Percentiles rank a stretch among this genome's conserved stretches.
These are phyloP conservation scores for Pseudogymnoascus verrucosus DNA, from an alignment of 2,329 filamentous ascomycete species.

Conservation along the genomic window DNA sequence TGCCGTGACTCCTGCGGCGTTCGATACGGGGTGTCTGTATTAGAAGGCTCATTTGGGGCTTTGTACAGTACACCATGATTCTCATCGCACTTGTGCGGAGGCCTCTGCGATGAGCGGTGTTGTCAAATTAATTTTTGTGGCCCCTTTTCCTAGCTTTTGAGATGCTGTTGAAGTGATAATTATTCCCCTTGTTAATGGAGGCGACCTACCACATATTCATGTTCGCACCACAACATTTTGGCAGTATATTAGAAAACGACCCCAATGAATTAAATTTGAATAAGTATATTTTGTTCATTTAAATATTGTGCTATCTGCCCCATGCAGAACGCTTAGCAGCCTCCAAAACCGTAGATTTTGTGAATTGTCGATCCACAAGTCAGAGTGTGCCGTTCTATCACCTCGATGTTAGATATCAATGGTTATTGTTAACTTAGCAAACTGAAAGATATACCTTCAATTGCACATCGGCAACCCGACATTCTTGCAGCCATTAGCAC, in stretches of 20 bases:
- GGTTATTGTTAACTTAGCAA: neutral
- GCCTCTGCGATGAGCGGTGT: neutral
- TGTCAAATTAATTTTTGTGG: neutral
- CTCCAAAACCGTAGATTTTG: neutral
- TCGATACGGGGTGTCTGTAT: neutral
- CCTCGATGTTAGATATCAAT: neutral
- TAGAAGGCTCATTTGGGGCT: neutral
- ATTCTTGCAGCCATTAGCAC: neutral
- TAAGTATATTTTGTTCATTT: neutral
- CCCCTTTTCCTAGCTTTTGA: neutral
- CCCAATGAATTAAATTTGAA: neutral
- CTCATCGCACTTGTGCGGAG: neutral
- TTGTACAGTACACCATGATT: neutral
- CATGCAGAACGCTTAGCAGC: neutral
- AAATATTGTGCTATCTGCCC: neutral
- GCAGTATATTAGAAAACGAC: neutral
- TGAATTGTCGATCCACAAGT: neutral
- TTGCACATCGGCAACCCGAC: neutral
- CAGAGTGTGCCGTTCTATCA: neutral
- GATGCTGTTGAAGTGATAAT: neutral
- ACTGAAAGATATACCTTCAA: neutral
- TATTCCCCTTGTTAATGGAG: neutral
- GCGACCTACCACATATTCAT: neutral
- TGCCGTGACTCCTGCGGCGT: neutral
- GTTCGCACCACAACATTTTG: neutral